Evolutionary conservation across 768 basidiomycete species (phyloP).

Genomic region (Tulasnella sp.): DNA sequence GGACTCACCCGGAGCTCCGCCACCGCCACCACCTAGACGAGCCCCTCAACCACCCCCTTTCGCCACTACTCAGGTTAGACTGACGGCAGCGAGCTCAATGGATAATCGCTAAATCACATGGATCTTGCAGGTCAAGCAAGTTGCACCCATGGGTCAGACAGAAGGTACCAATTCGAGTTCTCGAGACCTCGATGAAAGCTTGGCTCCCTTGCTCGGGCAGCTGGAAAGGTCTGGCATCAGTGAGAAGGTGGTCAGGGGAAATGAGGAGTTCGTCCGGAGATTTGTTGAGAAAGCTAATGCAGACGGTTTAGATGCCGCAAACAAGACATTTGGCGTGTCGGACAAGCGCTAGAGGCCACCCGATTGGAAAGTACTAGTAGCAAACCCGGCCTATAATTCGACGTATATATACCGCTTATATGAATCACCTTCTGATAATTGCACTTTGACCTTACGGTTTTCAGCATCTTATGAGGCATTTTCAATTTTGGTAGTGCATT

Average conservation of each 20-base stretch:
- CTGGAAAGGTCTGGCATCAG: conserved; percentile 70
- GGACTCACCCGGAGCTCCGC: too few species aligned
- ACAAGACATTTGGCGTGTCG: conserved; percentile 33
- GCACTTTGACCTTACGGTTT: too few species aligned
- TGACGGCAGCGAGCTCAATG: too few species aligned
- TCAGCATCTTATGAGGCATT: too few species aligned
- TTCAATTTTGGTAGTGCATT: too few species aligned
- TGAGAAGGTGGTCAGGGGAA: conserved; percentile 66
- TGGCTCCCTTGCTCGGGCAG: conserved; percentile 71
- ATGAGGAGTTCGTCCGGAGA: conserved; percentile 88
- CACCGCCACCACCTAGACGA: conserved; percentile 53
- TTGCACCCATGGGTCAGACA: conserved; percentile 96
- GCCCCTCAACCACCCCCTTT: conserved; percentile 60
- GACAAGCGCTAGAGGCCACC: neutral
- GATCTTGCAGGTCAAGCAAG: conserved; percentile 64
- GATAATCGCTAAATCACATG: too few species aligned
- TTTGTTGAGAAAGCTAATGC: conserved; percentile 62
- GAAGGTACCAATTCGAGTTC: conserved; percentile 83
- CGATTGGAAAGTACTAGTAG: too few species aligned
- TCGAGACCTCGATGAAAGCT: conserved; percentile 85
- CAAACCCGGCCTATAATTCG: too few species aligned
- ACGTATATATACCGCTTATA: too few species aligned
- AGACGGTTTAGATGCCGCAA: conserved; percentile 38
- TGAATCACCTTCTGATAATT: too few species aligned
- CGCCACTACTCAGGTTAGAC: too few species aligned